Evolutionary conservation across 106 monocot species (phyloP), one percentile per base, ranked within the genome.

Genomic region (Allium sativum): DNA sequence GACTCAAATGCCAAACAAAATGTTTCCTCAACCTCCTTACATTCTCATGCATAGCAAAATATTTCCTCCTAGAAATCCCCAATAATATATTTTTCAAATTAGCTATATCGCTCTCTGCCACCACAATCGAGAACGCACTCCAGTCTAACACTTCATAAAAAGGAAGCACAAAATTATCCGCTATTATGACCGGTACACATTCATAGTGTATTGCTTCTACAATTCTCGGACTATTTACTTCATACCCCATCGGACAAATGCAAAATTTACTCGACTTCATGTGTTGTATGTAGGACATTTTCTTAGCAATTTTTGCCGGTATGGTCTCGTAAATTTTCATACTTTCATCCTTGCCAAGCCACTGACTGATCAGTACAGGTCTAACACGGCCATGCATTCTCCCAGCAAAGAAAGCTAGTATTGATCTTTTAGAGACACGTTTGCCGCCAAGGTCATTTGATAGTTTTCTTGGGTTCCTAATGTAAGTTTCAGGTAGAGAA

Each of bases 401-500:
- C 21, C 94, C 94, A 53, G 94, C 89, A 66, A 81, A 94, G 70
- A 94, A 94, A 20, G 84, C 84, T 0, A 92, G 79, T 18, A 79
- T 84, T 11, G 71, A 54, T 40, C 92, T 59, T 44, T 77, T 61
- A n/a, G 74, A 64, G 15, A 71, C 74, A 31, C 81, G 77, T 62
- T 69, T 86, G 45, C 90, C 86, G 53, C 86, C 86, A n/a, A 95
- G 44, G 48, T 60, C 61, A 61, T 75, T 72, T 1, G 77, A 77
- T 56, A 86, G 90, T 51, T 61, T 82, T 61, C 58, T 76, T 9
- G 90, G 78, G 41, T 61, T 64, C 45, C 68, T 67, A 22, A 95
- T 72, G 65, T 16, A 67, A n/a, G 94, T 95, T 79, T 95, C 94
- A 7, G 94, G 94, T 21, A 95, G 90, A n/a, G 94, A 90, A 7